Base-by-base conservation (phyloP, 306 rosid genomes). In the Acacia crassicarpa region DNA sequence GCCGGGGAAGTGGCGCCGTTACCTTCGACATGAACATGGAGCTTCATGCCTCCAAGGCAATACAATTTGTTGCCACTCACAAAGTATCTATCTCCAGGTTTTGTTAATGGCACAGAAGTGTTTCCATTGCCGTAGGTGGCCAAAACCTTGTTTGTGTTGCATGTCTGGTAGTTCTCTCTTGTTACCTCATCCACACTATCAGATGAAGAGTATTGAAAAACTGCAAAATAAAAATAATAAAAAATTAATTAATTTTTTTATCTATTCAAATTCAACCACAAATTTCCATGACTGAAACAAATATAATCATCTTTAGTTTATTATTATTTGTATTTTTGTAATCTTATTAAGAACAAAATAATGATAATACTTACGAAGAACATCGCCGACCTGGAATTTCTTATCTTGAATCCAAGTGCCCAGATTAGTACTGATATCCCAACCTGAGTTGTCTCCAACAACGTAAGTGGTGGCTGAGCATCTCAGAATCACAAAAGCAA, bases 11-110 rank as follows among this genome's bases (percentile, higher is more conserved):
- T 75, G 19, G 84, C 45, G 27, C 72, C 84, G 44, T 84, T 79
- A 30, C 58, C 79, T 25, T 89, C 79, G 3, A 90, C 97, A 53
- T 83, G 86, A 16, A 87, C 84, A 49, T 78, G 89, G 32, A 95
- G 86, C 88, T 92, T 91, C 98, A 93, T 92, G 35, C 99, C 98
- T 58, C 97, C 98, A 46, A 95, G 91, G 83, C 99, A 95, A 63
- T 87, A 79, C 62, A 95, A 11, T 77, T 85, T 89, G 86, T 92
- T 91, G 16, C 97, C 96, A 67, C 89, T 67, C 45, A 93, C 89
- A 84, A 93, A 95, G 65, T 88, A 92, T 78, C 81, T 80, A 2
- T 86, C 90, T 15, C 99, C 99, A 1, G 89, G 91, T 79, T 58
- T 78, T 30, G 95, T 77, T 80, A 95, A 77, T 12, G 94, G 83